Evolutionary conservation across 2,329 filamentous ascomycete genomes (phyloP), one percentile per base, ranked within the genome.

Genomic region (Alternaria metachromatica): DNA sequence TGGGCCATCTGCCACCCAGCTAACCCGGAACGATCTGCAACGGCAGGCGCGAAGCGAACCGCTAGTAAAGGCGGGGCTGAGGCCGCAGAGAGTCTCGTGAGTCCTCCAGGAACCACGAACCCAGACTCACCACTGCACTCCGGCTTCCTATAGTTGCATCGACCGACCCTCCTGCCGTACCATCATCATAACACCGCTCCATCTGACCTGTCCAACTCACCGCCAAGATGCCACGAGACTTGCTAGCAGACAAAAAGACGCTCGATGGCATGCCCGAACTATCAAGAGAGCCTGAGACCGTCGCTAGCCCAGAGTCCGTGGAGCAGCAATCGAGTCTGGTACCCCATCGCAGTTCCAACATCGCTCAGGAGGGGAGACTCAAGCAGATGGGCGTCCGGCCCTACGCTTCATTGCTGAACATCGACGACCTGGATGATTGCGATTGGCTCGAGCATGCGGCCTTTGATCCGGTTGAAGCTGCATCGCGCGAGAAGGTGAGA

Each of bases 361-460:
- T 70, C 30, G 62, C 75, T 5, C 63, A 75, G 23, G 73, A 77
- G 23, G 72, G 76, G 26, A 62, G 69, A 18, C 74, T 73, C 66
- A 73, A 71, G 58, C 77, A 73, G 56, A 74, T 77, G 68, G 89
- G 90, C 72, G 87, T 93, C 72, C 87, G 92, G 73, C 89, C 93
- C 25, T 91, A 92, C 72, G 87, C 92, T n/a, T 88, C 92, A 56
- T 87, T 91, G 26, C 85, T 97, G 55, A 92, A 88, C 44, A 80
- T 87, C 51, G 87, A 86, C 25, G 89, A 93, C 71, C 77, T 90
- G 53, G 88, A 90, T 30, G 88, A 86, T 69, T 89, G 88, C 76
- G 81, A 87, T 65, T 80, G 80, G 64, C 83, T 90, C 18, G 88
- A 90, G 75, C 82, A 86, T 59, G 85, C 81, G 33, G 80, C 85